Evolutionary conservation across 2,329 filamentous ascomycete genomes (phyloP).

Genomic region (Piedraia hortae): DNA sequence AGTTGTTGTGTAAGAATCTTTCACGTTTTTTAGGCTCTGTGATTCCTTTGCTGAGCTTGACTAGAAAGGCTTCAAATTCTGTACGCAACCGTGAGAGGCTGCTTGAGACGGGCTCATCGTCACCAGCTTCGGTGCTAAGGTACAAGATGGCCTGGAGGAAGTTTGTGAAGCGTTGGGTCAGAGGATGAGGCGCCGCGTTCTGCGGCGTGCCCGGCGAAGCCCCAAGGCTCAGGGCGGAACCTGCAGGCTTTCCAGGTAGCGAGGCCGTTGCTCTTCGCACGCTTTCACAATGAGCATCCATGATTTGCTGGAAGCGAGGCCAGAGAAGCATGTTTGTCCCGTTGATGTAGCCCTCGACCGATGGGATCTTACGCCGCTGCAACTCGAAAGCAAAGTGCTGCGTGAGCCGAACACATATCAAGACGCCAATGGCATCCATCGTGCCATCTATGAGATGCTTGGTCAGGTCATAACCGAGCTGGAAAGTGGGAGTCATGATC

Average conservation of each 20-base stretch:
- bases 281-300: constrained; percentile 79
- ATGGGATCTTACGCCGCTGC: constrained; percentile 69
- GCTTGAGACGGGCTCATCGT: constrained; percentile 73
- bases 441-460: constrained; percentile 49
- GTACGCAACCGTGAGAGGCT: constrained; percentile 49
- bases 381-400: constrained; percentile 86
- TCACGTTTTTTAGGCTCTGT: constrained; percentile 56
- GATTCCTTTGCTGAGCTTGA: constrained; percentile 47
- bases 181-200: constrained; percentile 62
- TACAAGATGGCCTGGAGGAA: constrained; percentile 61
- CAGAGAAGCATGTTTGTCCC: constrained; percentile 86
- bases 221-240: constrained; percentile 27
- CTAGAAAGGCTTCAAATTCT: constrained; percentile 64
- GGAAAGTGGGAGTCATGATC: constrained; percentile 72
- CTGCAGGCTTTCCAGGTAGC: constrained; percentile 20
- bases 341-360: constrained; percentile 77
- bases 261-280: constrained; percentile 31
- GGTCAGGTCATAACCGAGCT: constrained; percentile 52
- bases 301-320: constrained; percentile 81
- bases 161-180: constrained; percentile 89
- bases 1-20: constrained; percentile 86
- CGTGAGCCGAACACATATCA: constrained; percentile 79
- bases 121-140: constrained; percentile 68
- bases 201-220: constrained; percentile 28
- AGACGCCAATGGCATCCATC: constrained; percentile 58